Evolutionary conservation across 2,329 filamentous ascomycete species (phyloP).

Genomic region (Scleromitrula shiraiana): DNA sequence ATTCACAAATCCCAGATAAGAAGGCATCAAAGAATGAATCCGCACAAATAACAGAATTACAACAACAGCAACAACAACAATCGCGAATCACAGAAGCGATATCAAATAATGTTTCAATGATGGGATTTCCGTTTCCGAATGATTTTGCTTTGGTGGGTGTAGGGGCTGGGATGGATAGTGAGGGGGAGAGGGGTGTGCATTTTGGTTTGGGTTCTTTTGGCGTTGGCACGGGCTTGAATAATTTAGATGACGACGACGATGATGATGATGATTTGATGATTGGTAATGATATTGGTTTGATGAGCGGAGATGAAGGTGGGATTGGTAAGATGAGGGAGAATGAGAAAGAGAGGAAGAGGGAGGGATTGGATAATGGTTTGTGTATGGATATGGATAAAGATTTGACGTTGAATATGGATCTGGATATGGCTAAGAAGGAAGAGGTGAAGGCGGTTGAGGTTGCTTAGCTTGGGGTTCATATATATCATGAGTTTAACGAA

Average conservation of each 20-base stretch:
- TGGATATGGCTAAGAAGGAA: too few species aligned
- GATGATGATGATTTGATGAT: conserved; percentile 26
- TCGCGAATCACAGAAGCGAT: conserved; percentile 21
- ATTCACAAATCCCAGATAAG: neutral
- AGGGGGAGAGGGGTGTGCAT: too few species aligned
- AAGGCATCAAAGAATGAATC: neutral
- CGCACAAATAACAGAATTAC: too few species aligned
- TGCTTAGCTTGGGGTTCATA: too few species aligned
- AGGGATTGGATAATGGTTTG: neutral
- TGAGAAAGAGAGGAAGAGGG: neutral
- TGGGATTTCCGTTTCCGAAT: conserved; percentile 12
- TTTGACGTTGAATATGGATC: too few species aligned
- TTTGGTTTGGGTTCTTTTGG: too few species aligned
- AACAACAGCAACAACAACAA: conserved; percentile 14
- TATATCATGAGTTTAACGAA: too few species aligned
- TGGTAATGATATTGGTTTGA: conserved; percentile 8
- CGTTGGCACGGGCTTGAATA: conserved; percentile 23
- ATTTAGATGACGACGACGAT: conserved; percentile 12
- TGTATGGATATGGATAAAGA: neutral
- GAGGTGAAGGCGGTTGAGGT: too few species aligned
- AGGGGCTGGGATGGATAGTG: too few species aligned
- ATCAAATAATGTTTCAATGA: conserved; percentile 12
- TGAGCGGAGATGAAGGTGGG: conserved; percentile 4
- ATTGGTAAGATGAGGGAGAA: neutral
- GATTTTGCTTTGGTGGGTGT: too few species aligned